Conservation (phyloP, 257 asterid genomes). For the Gynochthodes officinalis region DNA sequence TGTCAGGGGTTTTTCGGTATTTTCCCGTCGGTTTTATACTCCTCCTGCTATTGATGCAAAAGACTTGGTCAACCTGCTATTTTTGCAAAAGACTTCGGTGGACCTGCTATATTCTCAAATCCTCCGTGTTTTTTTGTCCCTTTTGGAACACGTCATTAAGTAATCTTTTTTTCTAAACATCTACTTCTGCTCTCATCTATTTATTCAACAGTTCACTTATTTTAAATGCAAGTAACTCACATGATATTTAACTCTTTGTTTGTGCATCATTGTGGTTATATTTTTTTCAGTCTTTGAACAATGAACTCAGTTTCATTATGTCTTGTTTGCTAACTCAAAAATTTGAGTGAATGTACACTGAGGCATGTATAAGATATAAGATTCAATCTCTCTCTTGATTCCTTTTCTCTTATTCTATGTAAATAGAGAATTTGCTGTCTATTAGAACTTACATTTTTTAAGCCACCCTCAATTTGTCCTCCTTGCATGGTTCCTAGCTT, state of each 20-base stretch:
- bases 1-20: no score
- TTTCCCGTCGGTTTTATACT: no score
- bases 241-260: neutral
- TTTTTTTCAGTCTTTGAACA: neutral
- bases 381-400: neutral
- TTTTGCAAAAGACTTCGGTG: no score
- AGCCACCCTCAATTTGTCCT: no score
- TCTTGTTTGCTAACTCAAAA: neutral
- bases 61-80: no score
- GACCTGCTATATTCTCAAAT: no score
- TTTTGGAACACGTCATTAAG: slow-evolving; percentile 1
- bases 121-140: no score
- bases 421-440: no score
- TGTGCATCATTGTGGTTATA: neutral
- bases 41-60: no score
- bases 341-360: neutral
- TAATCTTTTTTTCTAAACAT: neutral
- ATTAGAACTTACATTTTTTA: no score
- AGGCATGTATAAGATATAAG: neutral
- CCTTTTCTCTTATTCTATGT: neutral
- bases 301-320: neutral
- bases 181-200: neutral
- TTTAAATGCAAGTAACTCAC: neutral
- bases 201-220: neutral
- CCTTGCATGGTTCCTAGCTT: no score